phyloP scores from a whole-genome alignment of 2,329 filamentous ascomycete species.

The Exophiala calicioides region DNA sequence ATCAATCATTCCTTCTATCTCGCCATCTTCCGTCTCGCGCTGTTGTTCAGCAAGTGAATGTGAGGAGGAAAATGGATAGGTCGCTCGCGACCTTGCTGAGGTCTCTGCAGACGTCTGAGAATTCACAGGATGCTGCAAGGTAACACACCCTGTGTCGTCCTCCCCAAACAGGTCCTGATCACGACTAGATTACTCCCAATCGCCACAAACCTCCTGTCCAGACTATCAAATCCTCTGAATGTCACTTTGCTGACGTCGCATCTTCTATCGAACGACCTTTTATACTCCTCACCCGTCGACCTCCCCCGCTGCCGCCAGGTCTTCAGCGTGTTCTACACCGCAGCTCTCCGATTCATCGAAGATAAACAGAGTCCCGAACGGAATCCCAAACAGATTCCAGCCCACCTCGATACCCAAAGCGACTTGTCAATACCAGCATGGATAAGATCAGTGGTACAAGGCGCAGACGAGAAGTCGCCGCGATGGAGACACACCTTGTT shows the following conservation, averaged over 20 bases:
- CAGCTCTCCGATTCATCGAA: conserved; percentile 56
- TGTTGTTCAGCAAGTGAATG: neutral
- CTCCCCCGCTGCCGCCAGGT: conserved; percentile 58
- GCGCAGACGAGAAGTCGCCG: conserved; percentile 62
- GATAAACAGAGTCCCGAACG: conserved; percentile 44
- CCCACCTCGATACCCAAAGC: conserved; percentile 46
- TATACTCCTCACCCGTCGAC: conserved; percentile 60
- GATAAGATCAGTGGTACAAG: conserved; percentile 59
- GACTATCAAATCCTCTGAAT: conserved; percentile 63
- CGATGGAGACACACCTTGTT: conserved; percentile 85
- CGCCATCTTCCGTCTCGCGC: too few relatives aligned
- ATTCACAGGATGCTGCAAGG: conserved; percentile 62
- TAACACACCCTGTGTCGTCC: too few relatives aligned
- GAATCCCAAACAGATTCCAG: conserved; percentile 40
- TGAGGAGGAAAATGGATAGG: conserved; percentile 51
- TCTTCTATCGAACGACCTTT: conserved; percentile 58
- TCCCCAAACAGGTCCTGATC: conserved; percentile 22
- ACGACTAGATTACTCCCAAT: conserved; percentile 57
- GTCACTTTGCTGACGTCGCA: conserved; percentile 62
- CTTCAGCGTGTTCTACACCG: conserved; percentile 63
- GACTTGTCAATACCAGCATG: conserved; percentile 58
- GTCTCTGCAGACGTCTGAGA: conserved; percentile 60
- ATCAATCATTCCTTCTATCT: too few relatives aligned
- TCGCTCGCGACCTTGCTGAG: conserved; percentile 61
- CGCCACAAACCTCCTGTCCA: conserved; percentile 47